A percentile compares a stretch with the other conserved stretches of the same genome.
These are phyloP conservation scores for Dothistroma septosporum DNA, from an alignment of 2,329 filamentous ascomycete species.

Conservation along the genomic window DNA sequence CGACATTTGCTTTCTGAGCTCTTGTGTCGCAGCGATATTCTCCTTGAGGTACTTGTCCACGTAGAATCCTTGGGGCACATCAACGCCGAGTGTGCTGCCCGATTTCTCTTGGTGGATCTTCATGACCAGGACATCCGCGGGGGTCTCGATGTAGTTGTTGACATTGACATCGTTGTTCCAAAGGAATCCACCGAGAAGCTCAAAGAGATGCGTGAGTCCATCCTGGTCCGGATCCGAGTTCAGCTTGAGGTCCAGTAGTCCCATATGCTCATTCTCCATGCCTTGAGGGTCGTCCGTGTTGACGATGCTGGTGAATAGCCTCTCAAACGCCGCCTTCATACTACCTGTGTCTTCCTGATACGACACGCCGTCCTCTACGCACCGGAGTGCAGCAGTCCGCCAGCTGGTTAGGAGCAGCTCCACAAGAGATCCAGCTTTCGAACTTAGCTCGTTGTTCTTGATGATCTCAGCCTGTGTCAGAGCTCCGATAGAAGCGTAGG, in stretches of 20 bases:
- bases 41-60: conserved; percentile 57
- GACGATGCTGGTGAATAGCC: conserved; percentile 28
- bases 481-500: conserved; percentile 55
- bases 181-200: conserved; percentile 30
- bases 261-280: conserved; percentile 20
- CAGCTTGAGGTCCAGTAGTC: conserved; percentile 17
- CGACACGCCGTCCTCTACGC: conserved; percentile 2
- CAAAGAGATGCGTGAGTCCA: conserved; percentile 19
- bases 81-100: conserved; percentile 41
- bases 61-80: conserved; percentile 53
- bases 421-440: conserved; percentile 13
- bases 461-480: conserved; percentile 35
- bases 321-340: conserved; percentile 7
- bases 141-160: conserved; percentile 39
- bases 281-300: conserved; percentile 24
- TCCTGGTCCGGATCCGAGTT: conserved; percentile 13
- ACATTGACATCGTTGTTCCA: conserved; percentile 30
- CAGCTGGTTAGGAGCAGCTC: conserved; percentile 27
- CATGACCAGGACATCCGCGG: conserved; percentile 56
- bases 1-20: conserved; percentile 44
- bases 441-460: conserved; percentile 11
- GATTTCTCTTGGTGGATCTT: conserved; percentile 35
- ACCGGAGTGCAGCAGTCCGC: conserved; percentile 17
- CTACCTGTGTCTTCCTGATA: not conserved
- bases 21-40: conserved; percentile 46